Percentiles rank a stretch among this genome's conserved stretches.
Conservation (phyloP, 2,329 filamentous ascomycete genomes). For the Alternaria sp. region DNA sequence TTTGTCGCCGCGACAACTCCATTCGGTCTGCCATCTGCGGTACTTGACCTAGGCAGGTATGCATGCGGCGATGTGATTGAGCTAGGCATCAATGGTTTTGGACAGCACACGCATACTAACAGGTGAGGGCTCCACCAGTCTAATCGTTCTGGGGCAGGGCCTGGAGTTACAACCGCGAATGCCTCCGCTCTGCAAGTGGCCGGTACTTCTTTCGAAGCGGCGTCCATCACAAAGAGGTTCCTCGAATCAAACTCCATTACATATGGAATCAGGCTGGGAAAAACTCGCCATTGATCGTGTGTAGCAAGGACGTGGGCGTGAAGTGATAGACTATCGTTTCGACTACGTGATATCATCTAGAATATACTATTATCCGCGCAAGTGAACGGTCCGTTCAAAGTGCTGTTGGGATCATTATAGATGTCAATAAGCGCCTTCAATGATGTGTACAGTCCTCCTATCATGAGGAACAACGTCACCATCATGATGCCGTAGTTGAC, state of each 20-base stretch:
- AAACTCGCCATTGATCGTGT: neutral
- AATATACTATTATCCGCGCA: conserved; percentile 40
- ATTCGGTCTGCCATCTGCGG: neutral
- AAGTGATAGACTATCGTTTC: neutral
- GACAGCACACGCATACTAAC: too few relatives aligned
- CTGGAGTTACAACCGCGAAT: neutral
- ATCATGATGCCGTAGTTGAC: conserved; percentile 54
- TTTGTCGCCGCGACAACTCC: neutral
- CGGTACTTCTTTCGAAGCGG: too few relatives aligned
- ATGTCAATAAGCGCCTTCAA: conserved; percentile 37
- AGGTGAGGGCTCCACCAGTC: neutral
- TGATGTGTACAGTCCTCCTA: conserved; percentile 34
- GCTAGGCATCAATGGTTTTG: neutral
- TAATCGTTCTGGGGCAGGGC: too few relatives aligned
- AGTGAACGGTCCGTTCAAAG: conserved; percentile 36
- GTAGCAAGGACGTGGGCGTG: neutral
- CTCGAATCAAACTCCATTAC: too few relatives aligned
- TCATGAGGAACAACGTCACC: conserved; percentile 35
- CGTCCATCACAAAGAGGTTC: too few relatives aligned
- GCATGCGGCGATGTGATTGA: neutral
- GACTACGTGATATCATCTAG: conserved; percentile 12
- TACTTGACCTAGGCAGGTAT: neutral
- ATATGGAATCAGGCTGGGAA: neutral
- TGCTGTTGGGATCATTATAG: conserved; percentile 32
- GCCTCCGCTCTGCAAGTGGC: too few relatives aligned